Percentiles rank a stretch among this genome's conserved stretches.
Conservation (phyloP, 306 rosid genomes). For the Medicago lupulina region DNA sequence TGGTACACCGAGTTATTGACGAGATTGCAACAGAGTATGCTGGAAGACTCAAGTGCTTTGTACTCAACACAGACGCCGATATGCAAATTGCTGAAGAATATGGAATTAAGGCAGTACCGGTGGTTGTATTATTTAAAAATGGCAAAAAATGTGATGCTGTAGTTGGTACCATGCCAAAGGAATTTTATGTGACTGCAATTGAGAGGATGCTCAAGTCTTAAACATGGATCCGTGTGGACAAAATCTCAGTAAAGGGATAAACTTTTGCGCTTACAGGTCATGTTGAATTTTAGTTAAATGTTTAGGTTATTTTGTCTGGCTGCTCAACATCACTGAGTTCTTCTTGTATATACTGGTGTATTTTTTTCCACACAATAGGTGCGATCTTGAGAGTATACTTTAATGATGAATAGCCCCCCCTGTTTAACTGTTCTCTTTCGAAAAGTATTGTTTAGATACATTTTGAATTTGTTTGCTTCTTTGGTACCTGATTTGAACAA, state of each 20-base stretch:
- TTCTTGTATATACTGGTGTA: constrained; percentile 48
- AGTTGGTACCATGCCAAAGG: constrained; percentile 95
- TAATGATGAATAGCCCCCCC: background rate
- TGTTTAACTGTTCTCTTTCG: constrained; percentile 4
- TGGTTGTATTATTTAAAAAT: constrained; percentile 81
- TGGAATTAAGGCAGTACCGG: constrained; percentile 92
- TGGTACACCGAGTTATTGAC: constrained; percentile 85
- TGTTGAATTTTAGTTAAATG: constrained; percentile 39
- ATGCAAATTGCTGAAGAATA: constrained; percentile 71
- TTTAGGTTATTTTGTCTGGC: constrained; percentile 24
- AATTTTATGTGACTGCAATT: constrained; percentile 84
- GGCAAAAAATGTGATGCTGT: constrained; percentile 82
- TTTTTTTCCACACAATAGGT: constrained; percentile 14
- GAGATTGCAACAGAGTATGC: constrained; percentile 74
- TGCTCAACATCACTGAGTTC: constrained; percentile 30
- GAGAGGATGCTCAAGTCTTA: constrained; percentile 74
- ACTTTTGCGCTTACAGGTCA: constrained; percentile 30
- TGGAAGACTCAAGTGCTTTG: constrained; percentile 77
- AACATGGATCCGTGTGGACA: constrained; percentile 21
- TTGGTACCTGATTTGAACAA: constrained; percentile 30
- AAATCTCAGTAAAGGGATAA: constrained; percentile 22
- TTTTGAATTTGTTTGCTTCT: constrained; percentile 6
- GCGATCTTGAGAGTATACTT: background rate
- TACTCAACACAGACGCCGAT: constrained; percentile 78
- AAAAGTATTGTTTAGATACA: constrained; percentile 8